phyloP scores from a whole-genome alignment of 306 rosid genomes.

The Trichosanthes cucumerina region DNA sequence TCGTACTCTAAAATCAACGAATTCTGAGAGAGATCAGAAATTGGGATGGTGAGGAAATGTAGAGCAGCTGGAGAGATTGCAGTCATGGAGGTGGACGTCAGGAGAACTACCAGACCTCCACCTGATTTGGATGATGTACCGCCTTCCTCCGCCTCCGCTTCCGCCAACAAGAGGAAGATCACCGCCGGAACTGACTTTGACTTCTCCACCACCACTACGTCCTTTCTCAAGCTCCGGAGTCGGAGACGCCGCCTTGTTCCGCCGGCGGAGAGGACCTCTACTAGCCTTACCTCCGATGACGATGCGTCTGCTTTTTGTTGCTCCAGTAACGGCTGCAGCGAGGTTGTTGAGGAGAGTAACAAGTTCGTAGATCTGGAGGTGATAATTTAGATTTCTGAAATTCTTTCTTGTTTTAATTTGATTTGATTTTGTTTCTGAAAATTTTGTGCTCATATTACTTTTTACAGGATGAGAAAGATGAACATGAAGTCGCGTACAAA shows the following conservation, averaged over 20 bases:
- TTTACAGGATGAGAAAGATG: constrained; percentile 55
- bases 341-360: constrained; percentile 22
- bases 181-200: constrained; percentile 10
- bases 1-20: constrained; percentile 12
- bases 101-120: constrained; percentile 35
- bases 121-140: constrained; percentile 35
- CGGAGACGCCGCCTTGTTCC: constrained; percentile 1
- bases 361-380: constrained; percentile 75
- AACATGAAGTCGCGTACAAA: constrained; percentile 54
- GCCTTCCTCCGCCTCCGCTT: not conserved
- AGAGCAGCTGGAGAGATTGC: constrained; percentile 23
- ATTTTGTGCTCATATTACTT: constrained; percentile 17
- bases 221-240: constrained; percentile 21
- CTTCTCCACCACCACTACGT: constrained; percentile 26
- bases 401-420: not conserved
- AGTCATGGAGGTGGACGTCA: constrained; percentile 52
- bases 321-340: constrained; percentile 56
- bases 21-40: constrained; percentile 10
- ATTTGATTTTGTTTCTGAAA: not conserved
- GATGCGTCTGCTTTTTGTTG: constrained; percentile 45
- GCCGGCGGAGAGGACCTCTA: not conserved
- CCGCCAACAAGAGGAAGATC: constrained; percentile 31
- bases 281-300: constrained; percentile 38
- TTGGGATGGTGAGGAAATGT: constrained; percentile 22
- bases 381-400: not conserved